Base-by-base conservation (phyloP, 2,329 filamentous ascomycete species). In the Xylaria sp. region DNA sequence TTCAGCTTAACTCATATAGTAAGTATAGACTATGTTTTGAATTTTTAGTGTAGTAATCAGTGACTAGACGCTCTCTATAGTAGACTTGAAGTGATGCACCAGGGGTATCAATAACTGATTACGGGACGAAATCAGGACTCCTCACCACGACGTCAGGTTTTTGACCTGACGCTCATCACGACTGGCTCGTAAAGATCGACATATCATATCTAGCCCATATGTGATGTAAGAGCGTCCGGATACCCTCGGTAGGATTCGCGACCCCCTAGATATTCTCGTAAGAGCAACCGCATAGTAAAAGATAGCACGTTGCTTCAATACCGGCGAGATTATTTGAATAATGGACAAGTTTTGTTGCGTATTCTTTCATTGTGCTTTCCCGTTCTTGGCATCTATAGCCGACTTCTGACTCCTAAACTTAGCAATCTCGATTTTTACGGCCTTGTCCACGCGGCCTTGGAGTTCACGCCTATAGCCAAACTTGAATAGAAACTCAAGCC, bases 401-500 rank as follows among this genome's bases (percentile, higher is more conserved):
- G 82, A 82, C 75, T 90, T 89, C 68, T 84, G 82, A 42, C 85
- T 83, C 75, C 84, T 89, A 78, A 94, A 90, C 80, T 93, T 96
- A 73, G 88, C 85, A 72, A 98, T 86, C 78, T 97, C 93, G 73
- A 88, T 84, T 77, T 90, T 82, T 3, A 98, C 93, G 45, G 87
- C 89, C 78, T 90, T 89, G 69, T 95, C 89, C 53, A 98, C 88
- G 59, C 95, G 89, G 69, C 87, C 86, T 82, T 95, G 93, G 73
- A 99, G 84, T 79, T 97, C 94, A 1, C 91, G 92, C 68, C 96
- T 89, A 81, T 98, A 99, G 57, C 96, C 96, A 59, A 97, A 88
- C 76, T 86, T 89, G 84, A 99, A 99, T 30, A 99, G 85, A 27
- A 97, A 82, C 83, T 98, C 94, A 75, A 99, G 91, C 93, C 96